Evolutionary conservation across 768 basidiomycete genomes (phyloP).

Genomic region (Phlebiopsis flavidoalba): DNA sequence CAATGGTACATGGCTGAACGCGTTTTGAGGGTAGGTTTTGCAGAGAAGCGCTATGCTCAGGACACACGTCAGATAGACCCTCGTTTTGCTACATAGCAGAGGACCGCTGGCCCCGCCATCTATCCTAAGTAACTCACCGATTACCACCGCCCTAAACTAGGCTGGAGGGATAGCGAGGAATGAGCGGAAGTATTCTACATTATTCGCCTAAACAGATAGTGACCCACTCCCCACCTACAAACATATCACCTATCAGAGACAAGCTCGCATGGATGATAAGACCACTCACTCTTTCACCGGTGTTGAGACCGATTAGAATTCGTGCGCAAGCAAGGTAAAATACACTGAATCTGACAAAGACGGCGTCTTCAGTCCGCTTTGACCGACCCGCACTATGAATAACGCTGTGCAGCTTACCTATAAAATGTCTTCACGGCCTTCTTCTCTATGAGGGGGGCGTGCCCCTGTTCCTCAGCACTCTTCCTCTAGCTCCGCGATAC

Average conservation of each 20-base stretch:
- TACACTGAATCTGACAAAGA: slow-evolving; percentile 47
- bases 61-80: not conserved
- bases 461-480: slow-evolving; percentile 45
- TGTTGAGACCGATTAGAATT: slow-evolving; percentile 59
- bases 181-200: slow-evolving; percentile 1
- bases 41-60: not conserved
- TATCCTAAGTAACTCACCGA: not conserved
- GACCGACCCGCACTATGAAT: not conserved
- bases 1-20: not conserved
- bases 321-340: slow-evolving; percentile 71
- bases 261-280: slow-evolving; percentile 15
- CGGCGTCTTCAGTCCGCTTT: not conserved
- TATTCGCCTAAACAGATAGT: slow-evolving; percentile 46
- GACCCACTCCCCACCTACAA: slow-evolving; percentile 52
- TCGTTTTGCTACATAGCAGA: not conserved
- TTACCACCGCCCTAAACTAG: not conserved
- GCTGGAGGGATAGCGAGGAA: not conserved
- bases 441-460: slow-evolving; percentile 37
- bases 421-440: slow-evolving; percentile 45
- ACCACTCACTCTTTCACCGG: slow-evolving; percentile 45
- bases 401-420: slow-evolving; percentile 26
- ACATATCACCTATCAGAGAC: not conserved
- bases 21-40: not conserved
- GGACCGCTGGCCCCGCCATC: not conserved
- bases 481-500: slow-evolving; percentile 41